Evolutionary conservation across 192 early-diverging fungal genomes (phyloP).

Genomic region (Coemansia sp.): DNA sequence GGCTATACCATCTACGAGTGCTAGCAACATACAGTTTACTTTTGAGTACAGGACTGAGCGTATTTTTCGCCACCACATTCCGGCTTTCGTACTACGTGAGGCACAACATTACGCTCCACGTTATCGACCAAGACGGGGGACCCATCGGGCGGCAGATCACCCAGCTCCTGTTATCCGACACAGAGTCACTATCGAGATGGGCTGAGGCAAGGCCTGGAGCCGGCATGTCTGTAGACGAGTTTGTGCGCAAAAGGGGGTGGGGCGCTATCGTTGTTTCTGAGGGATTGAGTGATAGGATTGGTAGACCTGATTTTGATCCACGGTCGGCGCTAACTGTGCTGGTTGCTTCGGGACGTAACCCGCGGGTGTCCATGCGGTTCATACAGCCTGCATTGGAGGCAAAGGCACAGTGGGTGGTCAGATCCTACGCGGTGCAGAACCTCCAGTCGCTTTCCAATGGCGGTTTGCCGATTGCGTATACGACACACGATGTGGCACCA

Average conservation of each 20-base stretch:
- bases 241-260: slow-evolving; percentile 13
- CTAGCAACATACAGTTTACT: slow-evolving; percentile 9
- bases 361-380: neutral
- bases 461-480: slow-evolving; percentile 2
- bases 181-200: no score
- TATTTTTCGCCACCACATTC: slow-evolving; percentile 4
- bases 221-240: no score
- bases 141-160: neutral
- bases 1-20: slow-evolving; percentile 2
- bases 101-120: neutral
- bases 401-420: neutral
- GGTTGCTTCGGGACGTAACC: slow-evolving; percentile 6
- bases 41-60: neutral
- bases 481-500: slow-evolving; percentile 6
- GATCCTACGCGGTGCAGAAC: no score
- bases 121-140: slow-evolving; percentile 5
- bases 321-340: neutral
- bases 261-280: slow-evolving; percentile 11
- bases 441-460: no score
- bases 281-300: neutral
- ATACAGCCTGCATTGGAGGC: slow-evolving; percentile 5
- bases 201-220: no score
- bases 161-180: neutral
- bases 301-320: neutral
- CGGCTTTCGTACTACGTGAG: neutral